Evolutionary conservation across 2,329 filamentous ascomycete species (phyloP).

Genomic region (Monilinia fructicola): DNA sequence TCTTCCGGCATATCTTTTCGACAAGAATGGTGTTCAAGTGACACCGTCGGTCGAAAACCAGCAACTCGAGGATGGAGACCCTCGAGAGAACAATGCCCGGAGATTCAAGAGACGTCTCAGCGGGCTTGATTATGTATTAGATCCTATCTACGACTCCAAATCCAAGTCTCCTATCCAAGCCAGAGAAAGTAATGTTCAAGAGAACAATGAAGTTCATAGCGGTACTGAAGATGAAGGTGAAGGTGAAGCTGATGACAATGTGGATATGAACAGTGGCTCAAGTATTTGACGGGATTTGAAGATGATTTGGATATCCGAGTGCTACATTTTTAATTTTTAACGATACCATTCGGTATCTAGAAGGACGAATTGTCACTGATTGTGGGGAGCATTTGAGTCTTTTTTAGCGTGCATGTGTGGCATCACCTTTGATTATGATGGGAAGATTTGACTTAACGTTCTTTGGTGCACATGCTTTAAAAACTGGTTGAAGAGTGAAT

Average conservation of each 20-base stretch:
- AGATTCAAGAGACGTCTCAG: conserved; percentile 29
- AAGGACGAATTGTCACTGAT: not conserved
- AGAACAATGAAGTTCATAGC: not conserved
- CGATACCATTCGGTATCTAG: not conserved
- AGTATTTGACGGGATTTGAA: not conserved
- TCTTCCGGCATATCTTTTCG: conserved; percentile 46
- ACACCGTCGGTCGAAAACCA: conserved; percentile 58
- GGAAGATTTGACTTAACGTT: not conserved
- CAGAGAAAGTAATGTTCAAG: not conserved
- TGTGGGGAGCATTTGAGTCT: not conserved
- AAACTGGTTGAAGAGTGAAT: not conserved
- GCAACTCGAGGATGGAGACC: conserved; percentile 47
- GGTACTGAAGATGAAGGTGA: not conserved
- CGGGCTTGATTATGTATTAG: conserved; percentile 24
- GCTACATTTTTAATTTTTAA: not conserved
- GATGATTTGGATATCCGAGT: not conserved
- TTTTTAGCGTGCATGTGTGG: not conserved
- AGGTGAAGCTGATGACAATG: not conserved
- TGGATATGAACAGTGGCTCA: not conserved
- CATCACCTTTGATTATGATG: not conserved
- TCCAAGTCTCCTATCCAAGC: conserved; percentile 14
- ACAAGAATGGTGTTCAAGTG: conserved; percentile 54
- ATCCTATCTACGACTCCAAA: conserved; percentile 16
- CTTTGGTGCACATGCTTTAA: not conserved
- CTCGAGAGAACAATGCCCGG: conserved; percentile 32